These are phyloP conservation scores for Cordyceps farinosa DNA, from an alignment of 2,329 filamentous ascomycete species.

Conservation along the genomic window DNA sequence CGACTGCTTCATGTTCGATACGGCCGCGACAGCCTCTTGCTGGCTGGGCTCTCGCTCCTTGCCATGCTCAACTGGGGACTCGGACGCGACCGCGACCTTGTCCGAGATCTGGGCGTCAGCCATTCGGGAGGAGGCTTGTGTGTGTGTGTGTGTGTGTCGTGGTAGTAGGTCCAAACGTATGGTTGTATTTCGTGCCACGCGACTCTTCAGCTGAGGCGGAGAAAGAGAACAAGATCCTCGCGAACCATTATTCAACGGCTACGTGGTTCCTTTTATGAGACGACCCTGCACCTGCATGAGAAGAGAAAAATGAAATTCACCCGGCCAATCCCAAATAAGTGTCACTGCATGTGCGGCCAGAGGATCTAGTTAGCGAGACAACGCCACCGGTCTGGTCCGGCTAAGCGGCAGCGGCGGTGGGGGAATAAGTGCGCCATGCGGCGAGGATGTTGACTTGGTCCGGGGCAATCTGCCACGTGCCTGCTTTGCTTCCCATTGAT, in stretches of 20 bases:
- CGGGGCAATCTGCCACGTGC: conserved; percentile 12
- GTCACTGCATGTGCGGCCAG: conserved; percentile 1
- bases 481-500: not conserved
- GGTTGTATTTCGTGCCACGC: not conserved
- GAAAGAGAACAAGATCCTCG: not conserved
- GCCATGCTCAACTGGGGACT: not conserved
- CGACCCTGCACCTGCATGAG: not conserved
- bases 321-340: conserved; percentile 5
- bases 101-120: not conserved
- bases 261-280: not conserved
- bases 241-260: not conserved
- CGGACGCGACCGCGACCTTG: conserved; percentile 7
- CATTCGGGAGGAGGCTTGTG: not conserved
- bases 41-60: not conserved
- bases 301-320: not conserved
- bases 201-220: not conserved
- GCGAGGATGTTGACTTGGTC: not conserved
- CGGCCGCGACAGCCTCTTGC: not conserved
- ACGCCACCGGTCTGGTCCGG: not conserved
- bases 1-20: conserved; percentile 20
- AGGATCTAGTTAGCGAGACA: not conserved
- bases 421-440: conserved; percentile 12
- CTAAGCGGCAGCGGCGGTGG: conserved; percentile 14
- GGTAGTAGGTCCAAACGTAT: not conserved
- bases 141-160: not conserved